A percentile compares a stretch with the other conserved stretches of the same genome.
Conservation (phyloP, 2,329 filamentous ascomycete genomes). For the Alternaria dauci region DNA sequence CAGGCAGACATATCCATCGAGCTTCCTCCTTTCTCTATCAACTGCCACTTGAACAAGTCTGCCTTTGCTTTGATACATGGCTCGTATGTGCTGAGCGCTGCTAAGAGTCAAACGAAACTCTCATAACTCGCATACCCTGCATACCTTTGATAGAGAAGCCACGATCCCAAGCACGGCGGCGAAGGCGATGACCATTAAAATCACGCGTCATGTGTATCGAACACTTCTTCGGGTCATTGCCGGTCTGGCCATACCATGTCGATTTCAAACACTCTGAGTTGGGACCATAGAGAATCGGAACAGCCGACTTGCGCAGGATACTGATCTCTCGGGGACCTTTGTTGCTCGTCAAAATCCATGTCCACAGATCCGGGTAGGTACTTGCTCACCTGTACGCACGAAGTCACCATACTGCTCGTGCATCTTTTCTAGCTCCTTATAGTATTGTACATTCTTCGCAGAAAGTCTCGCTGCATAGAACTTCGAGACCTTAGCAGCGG, state of each 20-base stretch:
- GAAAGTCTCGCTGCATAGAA: constrained; percentile 40
- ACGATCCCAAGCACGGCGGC: constrained; percentile 40
- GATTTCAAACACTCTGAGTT: constrained; percentile 36
- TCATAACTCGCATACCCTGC: background rate
- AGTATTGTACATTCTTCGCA: constrained; percentile 40
- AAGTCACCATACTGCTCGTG: constrained; percentile 47
- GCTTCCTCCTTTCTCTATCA: constrained; percentile 19
- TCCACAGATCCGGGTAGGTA: background rate
- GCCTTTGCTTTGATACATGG: constrained; percentile 36
- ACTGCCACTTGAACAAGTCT: constrained; percentile 29
- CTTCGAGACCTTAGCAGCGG: constrained; percentile 33
- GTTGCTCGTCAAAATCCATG: constrained; percentile 1
- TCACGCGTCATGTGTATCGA: constrained; percentile 39
- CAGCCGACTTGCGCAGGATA: constrained; percentile 29
- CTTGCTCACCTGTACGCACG: constrained; percentile 42
- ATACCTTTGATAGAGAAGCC: constrained; percentile 38
- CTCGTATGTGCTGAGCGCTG: constrained; percentile 35
- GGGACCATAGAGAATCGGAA: constrained; percentile 33
- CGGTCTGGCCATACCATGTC: constrained; percentile 37
- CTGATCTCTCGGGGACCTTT: constrained; percentile 36
- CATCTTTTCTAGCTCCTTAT: constrained; percentile 38
- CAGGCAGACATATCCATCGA: constrained; percentile 36
- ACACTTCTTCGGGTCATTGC: constrained; percentile 28
- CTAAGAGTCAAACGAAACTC: background rate
- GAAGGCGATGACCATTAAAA: constrained; percentile 25